These are phyloP conservation scores for Teratosphaeria nubilosa DNA, from an alignment of 2,329 filamentous ascomycete species.

Conservation along the genomic window DNA sequence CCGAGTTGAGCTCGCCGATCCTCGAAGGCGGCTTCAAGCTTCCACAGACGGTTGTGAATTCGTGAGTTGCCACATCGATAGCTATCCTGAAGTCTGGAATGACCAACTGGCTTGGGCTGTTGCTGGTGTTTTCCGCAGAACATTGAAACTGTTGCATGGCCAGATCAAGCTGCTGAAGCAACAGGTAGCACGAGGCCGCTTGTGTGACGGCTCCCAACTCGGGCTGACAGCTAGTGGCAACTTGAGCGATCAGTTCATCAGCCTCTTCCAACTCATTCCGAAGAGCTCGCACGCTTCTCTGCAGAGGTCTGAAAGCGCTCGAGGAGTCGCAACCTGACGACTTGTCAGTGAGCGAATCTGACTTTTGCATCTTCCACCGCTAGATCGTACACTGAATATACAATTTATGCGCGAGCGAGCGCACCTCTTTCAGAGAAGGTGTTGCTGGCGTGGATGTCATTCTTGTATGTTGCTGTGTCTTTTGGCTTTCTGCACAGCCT, in stretches of 20 bases:
- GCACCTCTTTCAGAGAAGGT: background rate
- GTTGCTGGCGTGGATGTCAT: background rate
- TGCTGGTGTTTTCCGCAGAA: background rate
- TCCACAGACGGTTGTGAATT: background rate
- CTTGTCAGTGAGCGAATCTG: background rate
- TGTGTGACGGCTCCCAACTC: background rate
- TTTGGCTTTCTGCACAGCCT: background rate
- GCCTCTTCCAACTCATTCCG: conserved; percentile 3
- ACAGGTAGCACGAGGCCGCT: background rate
- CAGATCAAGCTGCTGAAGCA: background rate
- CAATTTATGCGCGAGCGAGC: background rate
- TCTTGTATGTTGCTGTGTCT: background rate
- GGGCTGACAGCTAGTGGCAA: background rate
- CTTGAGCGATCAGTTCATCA: conserved; percentile 1
- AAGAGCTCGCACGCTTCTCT: background rate
- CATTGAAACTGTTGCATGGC: background rate
- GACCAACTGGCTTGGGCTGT: background rate
- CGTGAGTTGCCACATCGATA: background rate
- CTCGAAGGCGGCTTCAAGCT: background rate
- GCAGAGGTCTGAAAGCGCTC: background rate
- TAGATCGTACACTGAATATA: background rate
- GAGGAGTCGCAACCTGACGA: conserved; percentile 1
- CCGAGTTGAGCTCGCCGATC: background rate
- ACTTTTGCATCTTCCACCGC: background rate
- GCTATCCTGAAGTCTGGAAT: background rate